Evolutionary conservation across 345 rosid genomes (phyloP), one percentile per base, ranked within the genome.

Genomic region (Lepidium sativum): DNA sequence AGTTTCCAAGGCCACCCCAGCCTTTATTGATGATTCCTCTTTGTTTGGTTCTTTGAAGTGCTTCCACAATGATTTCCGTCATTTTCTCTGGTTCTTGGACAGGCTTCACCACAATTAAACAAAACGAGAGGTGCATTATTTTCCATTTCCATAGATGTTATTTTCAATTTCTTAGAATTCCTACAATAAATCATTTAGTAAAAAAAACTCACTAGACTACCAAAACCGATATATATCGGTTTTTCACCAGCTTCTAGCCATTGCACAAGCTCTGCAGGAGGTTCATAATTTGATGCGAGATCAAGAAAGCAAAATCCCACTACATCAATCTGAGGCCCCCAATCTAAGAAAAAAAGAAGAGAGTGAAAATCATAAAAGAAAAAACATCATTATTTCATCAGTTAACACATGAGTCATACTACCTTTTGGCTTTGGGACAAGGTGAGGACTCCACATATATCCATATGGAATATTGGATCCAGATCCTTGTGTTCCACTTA

Each of bases 381-480:
- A 29, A 38, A 12, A 25, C 18, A 50, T 34, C 6, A 40, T 7
- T 0, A 68, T 21, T 17, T 43, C 54, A 54, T 21, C 34, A 33
- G 12, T 43, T 13, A 73, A 25, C 38, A 39, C 58, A 55, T 27
- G 34, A 15, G 71, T 34, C 23, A 31, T 17, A 52, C 57, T 72
- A 95, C 99, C 99, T 95, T 95, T 91, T 63, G 98, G 98, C 81
- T 95, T 95, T 39, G 99, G 99, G 66, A 91, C 97, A 65, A 88
- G 97, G 54, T 88, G 92, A 61, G 98, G 98, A 75, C 99, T 95
- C 99, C 99, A 95, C 76, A 95, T 88, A 66, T 95, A 95, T 71
- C 97, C 99, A 83, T 91, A 51, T 12, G 99, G 98, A n/a, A 87
- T 80, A 41, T 91, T 83, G 31, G 89, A 83, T 37, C 90, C 98